phyloP scores from a whole-genome alignment of 805 yeast genomes.

The Danielia oregonensis region DNA sequence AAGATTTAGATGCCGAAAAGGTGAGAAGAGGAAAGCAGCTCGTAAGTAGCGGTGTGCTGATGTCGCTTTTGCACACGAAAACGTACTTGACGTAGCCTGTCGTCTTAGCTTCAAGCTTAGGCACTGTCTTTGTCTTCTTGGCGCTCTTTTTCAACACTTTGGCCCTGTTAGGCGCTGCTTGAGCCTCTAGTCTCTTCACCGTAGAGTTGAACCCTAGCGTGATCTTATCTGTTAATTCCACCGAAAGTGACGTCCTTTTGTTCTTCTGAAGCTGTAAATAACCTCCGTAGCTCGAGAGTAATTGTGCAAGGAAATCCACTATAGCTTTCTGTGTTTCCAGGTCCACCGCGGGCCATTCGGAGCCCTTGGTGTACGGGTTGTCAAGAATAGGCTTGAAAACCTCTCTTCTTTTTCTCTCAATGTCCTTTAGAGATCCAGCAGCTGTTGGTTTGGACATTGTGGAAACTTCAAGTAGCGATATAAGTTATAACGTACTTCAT shows the following conservation, averaged over 20 bases:
- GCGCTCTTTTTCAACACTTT: constrained; percentile 9
- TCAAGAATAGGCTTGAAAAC: constrained; percentile 64
- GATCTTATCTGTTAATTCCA: constrained; percentile 18
- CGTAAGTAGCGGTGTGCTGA: constrained; percentile 45
- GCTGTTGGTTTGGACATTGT: constrained; percentile 8
- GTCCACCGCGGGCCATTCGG: constrained; percentile 14
- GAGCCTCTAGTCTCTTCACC: constrained; percentile 43
- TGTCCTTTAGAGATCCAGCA: constrained; percentile 42
- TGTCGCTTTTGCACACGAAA: constrained; percentile 61
- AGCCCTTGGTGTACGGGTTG: constrained; percentile 53
- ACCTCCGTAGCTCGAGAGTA: constrained; percentile 14
- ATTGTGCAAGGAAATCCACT: constrained; percentile 10
- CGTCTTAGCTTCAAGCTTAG: background rate
- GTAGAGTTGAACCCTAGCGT: constrained; percentile 56
- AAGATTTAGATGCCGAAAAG: constrained; percentile 37
- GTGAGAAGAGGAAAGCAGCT: constrained; percentile 58
- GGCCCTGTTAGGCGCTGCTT: constrained; percentile 27
- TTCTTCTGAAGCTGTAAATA: constrained; percentile 5
- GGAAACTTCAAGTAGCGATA: too few species aligned
- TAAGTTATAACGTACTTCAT: too few species aligned
- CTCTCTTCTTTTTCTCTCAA: constrained; percentile 49
- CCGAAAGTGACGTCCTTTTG: constrained; percentile 5
- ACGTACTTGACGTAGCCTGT: constrained; percentile 33
- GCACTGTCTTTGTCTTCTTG: constrained; percentile 1
- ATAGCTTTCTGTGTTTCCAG: constrained; percentile 7